These are phyloP conservation scores for Magnaporthiopsis incrustans DNA, from an alignment of 2,329 filamentous ascomycete genomes.

Conservation along the genomic window DNA sequence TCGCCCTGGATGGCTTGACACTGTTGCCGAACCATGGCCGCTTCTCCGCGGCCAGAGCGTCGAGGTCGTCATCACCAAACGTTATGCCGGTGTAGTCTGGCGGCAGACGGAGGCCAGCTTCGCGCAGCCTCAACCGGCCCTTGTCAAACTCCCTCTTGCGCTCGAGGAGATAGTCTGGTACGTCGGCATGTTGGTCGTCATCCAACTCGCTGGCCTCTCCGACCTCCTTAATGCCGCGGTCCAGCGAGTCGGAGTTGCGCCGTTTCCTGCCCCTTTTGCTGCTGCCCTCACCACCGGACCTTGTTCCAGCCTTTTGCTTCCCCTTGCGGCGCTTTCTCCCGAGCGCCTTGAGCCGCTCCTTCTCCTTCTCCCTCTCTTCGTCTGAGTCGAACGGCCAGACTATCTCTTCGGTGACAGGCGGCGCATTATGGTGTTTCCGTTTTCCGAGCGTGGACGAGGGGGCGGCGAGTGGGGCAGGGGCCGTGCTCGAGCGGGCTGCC, in stretches of 20 bases:
- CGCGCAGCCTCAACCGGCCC: constrained; percentile 48
- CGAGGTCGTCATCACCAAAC: constrained; percentile 58
- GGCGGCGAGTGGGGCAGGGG: background rate
- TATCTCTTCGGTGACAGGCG: constrained; percentile 31
- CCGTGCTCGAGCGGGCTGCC: background rate
- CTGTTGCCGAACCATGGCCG: constrained; percentile 58
- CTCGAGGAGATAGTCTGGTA: constrained; percentile 66
- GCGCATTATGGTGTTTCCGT: constrained; percentile 27
- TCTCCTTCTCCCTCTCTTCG: constrained; percentile 53
- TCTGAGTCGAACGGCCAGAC: constrained; percentile 54
- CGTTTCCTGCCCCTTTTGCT: background rate
- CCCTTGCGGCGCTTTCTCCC: constrained; percentile 41
- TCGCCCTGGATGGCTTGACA: constrained; percentile 58
- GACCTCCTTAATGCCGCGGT: constrained; percentile 1
- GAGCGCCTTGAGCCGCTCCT: constrained; percentile 56
- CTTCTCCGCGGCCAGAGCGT: constrained; percentile 34
- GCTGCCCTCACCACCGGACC: constrained; percentile 28
- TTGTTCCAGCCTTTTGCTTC: constrained; percentile 30
- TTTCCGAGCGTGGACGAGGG: constrained; percentile 17
- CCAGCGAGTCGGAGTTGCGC: constrained; percentile 7
- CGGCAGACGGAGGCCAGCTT: constrained; percentile 65
- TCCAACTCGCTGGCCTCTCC: constrained; percentile 14
- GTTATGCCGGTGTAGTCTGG: constrained; percentile 69
- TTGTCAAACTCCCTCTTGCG: constrained; percentile 65
- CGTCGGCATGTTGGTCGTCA: constrained; percentile 29